These are phyloP conservation scores for Cardamine resedifolia DNA, from an alignment of 345 rosid genomes.

Conservation along the genomic window DNA sequence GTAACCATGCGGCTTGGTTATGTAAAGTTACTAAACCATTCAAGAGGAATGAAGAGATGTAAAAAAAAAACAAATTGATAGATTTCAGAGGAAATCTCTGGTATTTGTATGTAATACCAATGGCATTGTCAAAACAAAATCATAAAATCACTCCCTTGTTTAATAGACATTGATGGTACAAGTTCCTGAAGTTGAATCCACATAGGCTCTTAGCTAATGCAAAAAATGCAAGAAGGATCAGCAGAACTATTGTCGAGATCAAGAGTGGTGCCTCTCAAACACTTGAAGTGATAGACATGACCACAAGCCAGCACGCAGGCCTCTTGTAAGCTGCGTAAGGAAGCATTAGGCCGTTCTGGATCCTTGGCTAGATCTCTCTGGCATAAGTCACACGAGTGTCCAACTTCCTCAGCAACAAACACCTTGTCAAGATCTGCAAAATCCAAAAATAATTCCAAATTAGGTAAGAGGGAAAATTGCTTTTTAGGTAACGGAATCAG, in stretches of 20 bases:
- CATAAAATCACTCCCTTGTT: neutral
- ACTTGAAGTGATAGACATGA: slow-evolving; percentile 35
- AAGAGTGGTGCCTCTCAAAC: slow-evolving; percentile 29
- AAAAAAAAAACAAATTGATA: slow-evolving; percentile 7
- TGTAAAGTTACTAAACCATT: too few relatives aligned
- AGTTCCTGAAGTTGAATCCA: slow-evolving; percentile 6
- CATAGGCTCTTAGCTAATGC: slow-evolving; percentile 15
- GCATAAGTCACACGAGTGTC: slow-evolving; percentile 34
- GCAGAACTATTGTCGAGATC: slow-evolving; percentile 21
- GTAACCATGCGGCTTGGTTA: slow-evolving; percentile 7
- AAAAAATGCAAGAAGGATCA: slow-evolving; percentile 34
- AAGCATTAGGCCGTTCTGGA: slow-evolving; percentile 32
- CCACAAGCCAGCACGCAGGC: slow-evolving; percentile 35
- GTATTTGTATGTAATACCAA: slow-evolving; percentile 22
- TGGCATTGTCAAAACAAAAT: slow-evolving; percentile 14
- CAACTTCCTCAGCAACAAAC: slow-evolving; percentile 29
- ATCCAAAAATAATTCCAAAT: neutral
- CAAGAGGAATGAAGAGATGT: slow-evolving; percentile 11
- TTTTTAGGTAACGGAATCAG: neutral
- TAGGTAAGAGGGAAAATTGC: neutral
- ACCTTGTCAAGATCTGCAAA: slow-evolving; percentile 25
- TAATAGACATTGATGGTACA: slow-evolving; percentile 9
- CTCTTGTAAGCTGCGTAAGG: slow-evolving; percentile 23
- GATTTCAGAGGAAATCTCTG: slow-evolving; percentile 15
- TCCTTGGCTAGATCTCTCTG: slow-evolving; percentile 22